phyloP scores from a whole-genome alignment of 495 filamentous ascomycete species.

The Diplogelasinospora grovesii region DNA sequence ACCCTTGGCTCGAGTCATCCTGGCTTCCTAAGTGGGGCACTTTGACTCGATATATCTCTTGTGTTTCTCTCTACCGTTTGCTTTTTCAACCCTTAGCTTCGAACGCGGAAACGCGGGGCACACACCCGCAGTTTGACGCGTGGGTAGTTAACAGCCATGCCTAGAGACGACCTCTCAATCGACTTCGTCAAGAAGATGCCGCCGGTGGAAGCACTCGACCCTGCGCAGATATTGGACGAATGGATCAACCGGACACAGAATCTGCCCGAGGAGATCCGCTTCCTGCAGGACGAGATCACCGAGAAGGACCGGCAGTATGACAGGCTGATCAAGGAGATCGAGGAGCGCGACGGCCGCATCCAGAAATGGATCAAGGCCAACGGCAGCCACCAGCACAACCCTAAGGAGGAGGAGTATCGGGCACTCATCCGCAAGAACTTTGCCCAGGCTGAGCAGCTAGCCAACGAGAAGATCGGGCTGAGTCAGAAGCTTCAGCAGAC shows the following conservation, averaged over 20 bases:
- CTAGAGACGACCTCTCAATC: constrained; percentile 57
- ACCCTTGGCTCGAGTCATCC: too few species aligned
- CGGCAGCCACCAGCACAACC: constrained; percentile 72
- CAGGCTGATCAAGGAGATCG: constrained; percentile 66
- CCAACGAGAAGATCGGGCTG: constrained; percentile 81
- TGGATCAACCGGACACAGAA: constrained; percentile 85
- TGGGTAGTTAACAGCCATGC: constrained; percentile 45
- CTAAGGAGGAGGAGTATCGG: constrained; percentile 73
- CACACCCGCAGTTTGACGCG: constrained; percentile 9
- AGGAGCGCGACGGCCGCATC: constrained; percentile 68
- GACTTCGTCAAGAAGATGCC: constrained; percentile 50
- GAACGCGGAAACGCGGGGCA: constrained; percentile 7
- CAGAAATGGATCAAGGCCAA: constrained; percentile 87
- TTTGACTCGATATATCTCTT: too few species aligned
- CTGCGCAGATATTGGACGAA: constrained; percentile 83
- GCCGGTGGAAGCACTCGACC: constrained; percentile 55
- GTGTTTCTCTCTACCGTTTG: background rate
- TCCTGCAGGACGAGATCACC: constrained; percentile 89
- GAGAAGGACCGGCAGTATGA: constrained; percentile 79
- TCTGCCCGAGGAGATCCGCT: constrained; percentile 82
- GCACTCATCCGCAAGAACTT: constrained; percentile 66
- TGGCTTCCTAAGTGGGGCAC: too few species aligned
- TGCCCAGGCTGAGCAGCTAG: constrained; percentile 61
- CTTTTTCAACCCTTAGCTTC: background rate
- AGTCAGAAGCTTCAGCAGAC: constrained; percentile 69